A percentile compares a stretch with the other conserved stretches of the same genome.
phyloP scores from a whole-genome alignment of 2,329 filamentous ascomycete genomes.

The Fusarium austroafricanum region DNA sequence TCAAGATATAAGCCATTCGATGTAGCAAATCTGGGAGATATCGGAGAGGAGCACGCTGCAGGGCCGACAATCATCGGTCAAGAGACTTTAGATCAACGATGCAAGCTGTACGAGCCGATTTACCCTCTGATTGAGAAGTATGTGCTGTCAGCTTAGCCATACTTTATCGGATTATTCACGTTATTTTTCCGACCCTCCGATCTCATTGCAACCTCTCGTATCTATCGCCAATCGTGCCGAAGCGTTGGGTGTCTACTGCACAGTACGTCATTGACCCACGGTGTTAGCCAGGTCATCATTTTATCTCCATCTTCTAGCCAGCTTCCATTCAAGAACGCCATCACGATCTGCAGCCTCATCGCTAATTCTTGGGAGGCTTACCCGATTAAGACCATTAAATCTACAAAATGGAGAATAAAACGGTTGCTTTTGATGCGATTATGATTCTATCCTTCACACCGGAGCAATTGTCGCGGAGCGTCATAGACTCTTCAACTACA shows the following conservation, averaged over 20 bases:
- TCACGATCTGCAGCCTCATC: conserved; percentile 11
- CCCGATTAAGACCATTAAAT: conserved; percentile 5
- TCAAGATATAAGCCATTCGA: conserved; percentile 34
- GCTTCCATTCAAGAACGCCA: conserved; percentile 10
- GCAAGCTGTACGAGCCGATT: conserved; percentile 32
- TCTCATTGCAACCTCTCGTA: neutral
- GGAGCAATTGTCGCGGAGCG: conserved; percentile 6
- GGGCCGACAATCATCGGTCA: conserved; percentile 34
- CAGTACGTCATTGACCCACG: conserved; percentile 27
- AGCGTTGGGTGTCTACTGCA: neutral
- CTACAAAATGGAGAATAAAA: neutral
- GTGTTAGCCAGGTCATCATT: neutral
- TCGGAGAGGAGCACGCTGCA: conserved; percentile 7
- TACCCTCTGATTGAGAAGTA: conserved; percentile 32
- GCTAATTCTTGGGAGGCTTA: conserved; percentile 2
- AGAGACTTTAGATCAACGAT: conserved; percentile 34
- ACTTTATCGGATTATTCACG: neutral
- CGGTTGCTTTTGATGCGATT: neutral
- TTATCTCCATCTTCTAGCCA: conserved; percentile 12
- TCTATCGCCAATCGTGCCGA: conserved; percentile 5
- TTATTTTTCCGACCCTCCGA: neutral
- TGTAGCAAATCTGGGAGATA: conserved; percentile 38
- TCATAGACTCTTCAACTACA: conserved; percentile 22
- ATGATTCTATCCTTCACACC: conserved; percentile 8
- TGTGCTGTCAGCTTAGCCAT: neutral